Conservation (phyloP, 768 basidiomycete genomes). For the Bullera alba region DNA sequence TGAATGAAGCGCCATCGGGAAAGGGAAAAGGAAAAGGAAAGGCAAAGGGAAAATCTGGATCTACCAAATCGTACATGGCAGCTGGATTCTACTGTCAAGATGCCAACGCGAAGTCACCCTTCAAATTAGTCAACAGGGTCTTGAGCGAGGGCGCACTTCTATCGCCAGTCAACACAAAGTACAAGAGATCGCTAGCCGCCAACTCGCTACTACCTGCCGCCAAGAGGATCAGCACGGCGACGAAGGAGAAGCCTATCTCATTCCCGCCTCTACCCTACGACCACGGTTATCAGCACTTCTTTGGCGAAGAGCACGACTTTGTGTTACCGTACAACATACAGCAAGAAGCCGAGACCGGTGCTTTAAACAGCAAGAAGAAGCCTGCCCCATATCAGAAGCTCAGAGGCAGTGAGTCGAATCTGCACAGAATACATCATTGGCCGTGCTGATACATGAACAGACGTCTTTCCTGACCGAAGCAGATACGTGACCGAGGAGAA, state of each 20-base stretch:
- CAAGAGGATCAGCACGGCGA: not conserved
- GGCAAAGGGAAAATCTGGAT: constrained; percentile 3
- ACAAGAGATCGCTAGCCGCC: constrained; percentile 2
- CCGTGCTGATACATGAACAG: constrained; percentile 6
- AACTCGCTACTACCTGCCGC: not conserved
- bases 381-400: constrained; percentile 28
- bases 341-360: constrained; percentile 30
- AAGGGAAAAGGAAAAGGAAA: constrained; percentile 1
- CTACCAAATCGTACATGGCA: constrained; percentile 26
- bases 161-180: not conserved
- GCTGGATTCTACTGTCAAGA: constrained; percentile 39
- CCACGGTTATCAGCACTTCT: constrained; percentile 27
- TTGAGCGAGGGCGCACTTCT: constrained; percentile 3
- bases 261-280: constrained; percentile 39
- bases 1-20: not conserved
- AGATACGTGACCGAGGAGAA: constrained; percentile 7
- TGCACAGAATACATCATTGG: not conserved
- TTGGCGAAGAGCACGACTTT: constrained; percentile 32
- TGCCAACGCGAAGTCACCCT: constrained; percentile 13
- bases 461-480: constrained; percentile 31
- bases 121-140: constrained; percentile 21
- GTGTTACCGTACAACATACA: constrained; percentile 37
- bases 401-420: constrained; percentile 34
- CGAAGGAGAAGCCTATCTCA: not conserved
- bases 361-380: constrained; percentile 29